phyloP scores from a whole-genome alignment of 768 basidiomycete species.

The Lactarius hengduanensis region DNA sequence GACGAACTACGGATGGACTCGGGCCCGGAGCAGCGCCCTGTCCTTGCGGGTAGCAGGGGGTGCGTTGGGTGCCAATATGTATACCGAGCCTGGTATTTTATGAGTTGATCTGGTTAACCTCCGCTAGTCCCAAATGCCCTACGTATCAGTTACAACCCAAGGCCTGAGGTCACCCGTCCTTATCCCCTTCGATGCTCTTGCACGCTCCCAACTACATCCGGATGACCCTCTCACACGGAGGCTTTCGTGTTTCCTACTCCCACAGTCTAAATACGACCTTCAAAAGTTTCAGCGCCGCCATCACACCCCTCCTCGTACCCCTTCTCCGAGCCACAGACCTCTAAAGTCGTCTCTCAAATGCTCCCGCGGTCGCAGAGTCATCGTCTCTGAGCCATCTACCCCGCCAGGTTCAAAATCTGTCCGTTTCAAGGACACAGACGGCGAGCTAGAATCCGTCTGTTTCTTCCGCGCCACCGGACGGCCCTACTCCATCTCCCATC shows the following conservation, averaged over 20 bases:
- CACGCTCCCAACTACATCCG: neutral
- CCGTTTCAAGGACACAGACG: slow-evolving; percentile 12
- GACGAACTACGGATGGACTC: neutral
- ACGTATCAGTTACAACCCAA: slow-evolving; percentile 1
- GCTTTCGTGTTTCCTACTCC: neutral
- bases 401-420: neutral
- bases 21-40: neutral
- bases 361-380: neutral
- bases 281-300: neutral
- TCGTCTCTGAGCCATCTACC: too few species aligned
- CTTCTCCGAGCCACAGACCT: neutral
- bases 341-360: slow-evolving; percentile 10
- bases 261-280: neutral
- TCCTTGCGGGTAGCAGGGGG: neutral
- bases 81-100: neutral
- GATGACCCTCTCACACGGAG: neutral
- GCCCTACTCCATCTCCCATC: slow-evolving; percentile 9
- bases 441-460: slow-evolving; percentile 8
- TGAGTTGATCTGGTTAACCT: neutral
- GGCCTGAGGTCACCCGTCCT: neutral
- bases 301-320: neutral
- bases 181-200: neutral
- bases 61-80: neutral
- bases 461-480: slow-evolving; percentile 10
- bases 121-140: slow-evolving; percentile 11